These are phyloP conservation scores for Amaranthus tricolor DNA, from an alignment of 179 eudicot genomes.

Conservation along the genomic window DNA sequence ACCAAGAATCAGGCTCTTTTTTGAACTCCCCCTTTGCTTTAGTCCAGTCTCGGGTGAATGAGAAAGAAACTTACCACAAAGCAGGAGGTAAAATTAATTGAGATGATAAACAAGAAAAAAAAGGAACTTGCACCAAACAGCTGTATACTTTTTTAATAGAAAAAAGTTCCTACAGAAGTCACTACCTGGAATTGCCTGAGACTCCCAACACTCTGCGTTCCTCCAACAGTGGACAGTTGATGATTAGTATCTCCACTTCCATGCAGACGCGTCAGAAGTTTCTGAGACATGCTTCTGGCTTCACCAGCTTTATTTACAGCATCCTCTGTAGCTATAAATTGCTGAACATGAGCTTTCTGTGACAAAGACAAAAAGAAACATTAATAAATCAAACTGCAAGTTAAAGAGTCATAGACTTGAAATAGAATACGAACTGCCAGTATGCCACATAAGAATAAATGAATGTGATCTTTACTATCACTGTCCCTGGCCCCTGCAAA, in stretches of 20 bases:
- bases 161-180: background rate
- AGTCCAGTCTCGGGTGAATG: too few relatives aligned
- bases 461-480: conserved; percentile 5
- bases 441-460: background rate
- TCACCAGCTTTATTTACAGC: conserved; percentile 93
- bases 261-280: conserved; percentile 74
- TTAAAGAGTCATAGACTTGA: background rate
- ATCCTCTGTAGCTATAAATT: conserved; percentile 99
- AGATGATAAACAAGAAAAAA: background rate
- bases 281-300: conserved; percentile 69
- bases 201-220: conserved; percentile 76
- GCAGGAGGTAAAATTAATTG: background rate
- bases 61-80: background rate
- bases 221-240: conserved; percentile 49
- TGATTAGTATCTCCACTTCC: conserved; percentile 75
- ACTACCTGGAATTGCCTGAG: conserved; percentile 90
- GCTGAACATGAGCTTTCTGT: conserved; percentile 98
- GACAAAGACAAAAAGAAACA: conserved; percentile 9
- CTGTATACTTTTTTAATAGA: background rate
- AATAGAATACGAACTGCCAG: background rate
- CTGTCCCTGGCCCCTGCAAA: background rate
- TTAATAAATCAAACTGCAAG: background rate
- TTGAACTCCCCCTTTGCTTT: too few relatives aligned
- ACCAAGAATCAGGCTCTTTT: too few relatives aligned
- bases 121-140: background rate